A percentile compares a stretch with the other conserved stretches of the same genome.
phyloP scores from a whole-genome alignment of 768 basidiomycete genomes.

The Lactifluus piperatus region DNA sequence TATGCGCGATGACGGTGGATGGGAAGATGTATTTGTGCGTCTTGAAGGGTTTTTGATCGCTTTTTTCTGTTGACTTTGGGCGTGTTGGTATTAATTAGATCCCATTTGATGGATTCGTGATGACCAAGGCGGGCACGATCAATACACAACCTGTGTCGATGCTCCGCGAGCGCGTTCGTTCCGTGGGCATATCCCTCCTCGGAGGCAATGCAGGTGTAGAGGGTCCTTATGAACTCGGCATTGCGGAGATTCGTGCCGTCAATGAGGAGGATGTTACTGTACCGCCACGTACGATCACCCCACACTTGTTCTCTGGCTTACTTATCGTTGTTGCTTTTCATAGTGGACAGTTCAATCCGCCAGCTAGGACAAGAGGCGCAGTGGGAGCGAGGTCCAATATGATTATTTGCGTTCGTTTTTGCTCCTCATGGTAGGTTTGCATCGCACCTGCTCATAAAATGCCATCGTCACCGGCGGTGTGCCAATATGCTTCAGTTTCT shows the following conservation, averaged over 20 bases:
- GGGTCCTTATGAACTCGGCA: slow-evolving; percentile 74
- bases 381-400: slow-evolving; percentile 13
- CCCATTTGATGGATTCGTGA: slow-evolving; percentile 67
- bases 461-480: background rate
- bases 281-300: slow-evolving; percentile 24
- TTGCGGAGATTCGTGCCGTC: slow-evolving; percentile 75
- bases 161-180: slow-evolving; percentile 64
- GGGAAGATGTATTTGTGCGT: slow-evolving; percentile 79
- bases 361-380: background rate
- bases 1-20: slow-evolving; percentile 49
- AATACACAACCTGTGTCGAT: slow-evolving; percentile 66
- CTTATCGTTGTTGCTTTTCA: background rate
- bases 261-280: slow-evolving; percentile 56
- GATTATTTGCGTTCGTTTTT: background rate
- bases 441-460: background rate
- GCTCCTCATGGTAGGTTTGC: background rate
- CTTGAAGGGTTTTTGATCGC: too few relatives aligned
- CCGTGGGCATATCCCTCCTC: slow-evolving; percentile 79
- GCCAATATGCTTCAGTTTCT: background rate
- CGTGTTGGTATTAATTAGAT: slow-evolving; percentile 39
- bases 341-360: slow-evolving; percentile 7
- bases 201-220: slow-evolving; percentile 72
- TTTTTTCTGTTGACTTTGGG: background rate
- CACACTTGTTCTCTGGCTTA: background rate
- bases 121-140: slow-evolving; percentile 66